phyloP scores from a whole-genome alignment of 1,284 basidiomycete genomes.

The Boletus chippewaensis region DNA sequence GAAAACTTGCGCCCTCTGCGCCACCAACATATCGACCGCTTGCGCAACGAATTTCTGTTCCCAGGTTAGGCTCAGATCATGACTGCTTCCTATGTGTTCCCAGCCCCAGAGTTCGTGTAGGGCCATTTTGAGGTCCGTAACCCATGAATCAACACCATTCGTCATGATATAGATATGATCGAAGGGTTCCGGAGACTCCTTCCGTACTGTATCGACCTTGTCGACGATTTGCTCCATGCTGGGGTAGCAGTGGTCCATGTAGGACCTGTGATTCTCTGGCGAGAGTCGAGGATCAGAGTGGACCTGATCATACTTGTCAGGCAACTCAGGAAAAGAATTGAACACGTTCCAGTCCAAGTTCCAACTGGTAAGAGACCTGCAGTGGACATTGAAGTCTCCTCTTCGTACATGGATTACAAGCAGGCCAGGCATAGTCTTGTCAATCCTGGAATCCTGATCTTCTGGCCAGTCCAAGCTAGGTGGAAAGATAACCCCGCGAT shows the following conservation, averaged over 20 bases:
- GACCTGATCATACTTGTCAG: constrained; percentile 30
- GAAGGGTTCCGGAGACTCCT: constrained; percentile 22
- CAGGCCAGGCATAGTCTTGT: constrained; percentile 29
- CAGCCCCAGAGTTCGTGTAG: constrained; percentile 31
- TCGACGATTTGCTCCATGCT: constrained; percentile 33
- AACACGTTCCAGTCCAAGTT: constrained; percentile 36
- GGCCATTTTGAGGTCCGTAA: constrained; percentile 39
- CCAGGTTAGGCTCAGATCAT: constrained; percentile 33
- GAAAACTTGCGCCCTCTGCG: constrained; percentile 38
- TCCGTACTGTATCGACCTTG: constrained; percentile 25
- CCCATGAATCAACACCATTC: constrained; percentile 42
- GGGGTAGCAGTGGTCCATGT: constrained; percentile 37
- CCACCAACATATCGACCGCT: constrained; percentile 41
- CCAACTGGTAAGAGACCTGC: constrained; percentile 37
- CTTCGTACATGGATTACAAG: constrained; percentile 54
- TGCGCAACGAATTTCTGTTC: constrained; percentile 38
- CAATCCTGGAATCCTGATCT: background rate
- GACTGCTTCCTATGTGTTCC: constrained; percentile 26
- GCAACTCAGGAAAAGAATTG: constrained; percentile 36
- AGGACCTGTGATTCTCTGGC: constrained; percentile 24
- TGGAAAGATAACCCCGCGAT: constrained; percentile 30
- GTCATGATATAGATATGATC: constrained; percentile 48
- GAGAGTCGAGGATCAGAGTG: constrained; percentile 23
- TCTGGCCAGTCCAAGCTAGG: constrained; percentile 5
- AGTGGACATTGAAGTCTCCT: constrained; percentile 51